A percentile compares a stretch with the other conserved stretches of the same genome.
Evolutionary conservation across 805 yeast species (phyloP).

Genomic region (Yamadazyma tumulicola): DNA sequence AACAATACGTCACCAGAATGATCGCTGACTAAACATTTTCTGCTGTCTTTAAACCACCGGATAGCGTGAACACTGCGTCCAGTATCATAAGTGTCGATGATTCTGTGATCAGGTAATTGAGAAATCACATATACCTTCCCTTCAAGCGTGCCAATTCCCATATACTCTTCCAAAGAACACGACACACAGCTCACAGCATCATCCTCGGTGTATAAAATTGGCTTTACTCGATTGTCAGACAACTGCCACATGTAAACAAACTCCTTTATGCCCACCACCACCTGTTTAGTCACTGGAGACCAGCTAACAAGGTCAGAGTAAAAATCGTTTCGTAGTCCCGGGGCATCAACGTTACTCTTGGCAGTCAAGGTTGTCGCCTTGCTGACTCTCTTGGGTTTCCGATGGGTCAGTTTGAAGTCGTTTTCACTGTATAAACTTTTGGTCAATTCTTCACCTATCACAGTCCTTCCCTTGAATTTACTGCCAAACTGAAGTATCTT

Average conservation of each 20-base stretch:
- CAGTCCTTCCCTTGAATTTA: neutral
- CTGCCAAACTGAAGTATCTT: constrained; percentile 2
- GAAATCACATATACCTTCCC: constrained; percentile 45
- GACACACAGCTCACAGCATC: constrained; percentile 56
- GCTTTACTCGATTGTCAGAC: constrained; percentile 39
- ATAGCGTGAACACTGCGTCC: constrained; percentile 36
- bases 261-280: constrained; percentile 66
- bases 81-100: neutral
- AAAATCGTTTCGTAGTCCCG: constrained; percentile 70
- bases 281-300: constrained; percentile 48
- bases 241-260: constrained; percentile 60
- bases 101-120: neutral
- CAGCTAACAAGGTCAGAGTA: constrained; percentile 75
- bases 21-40: constrained; percentile 58
- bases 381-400: neutral
- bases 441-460: constrained; percentile 1
- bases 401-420: no score
- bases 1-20: constrained; percentile 56
- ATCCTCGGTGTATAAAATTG: constrained; percentile 40
- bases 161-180: constrained; percentile 44
- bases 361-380: neutral
- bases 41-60: constrained; percentile 51
- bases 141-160: constrained; percentile 55
- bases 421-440: neutral
- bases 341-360: constrained; percentile 43